Base-by-base conservation (phyloP, 1,139 yeast genomes). In the Protomyces inouyei region DNA sequence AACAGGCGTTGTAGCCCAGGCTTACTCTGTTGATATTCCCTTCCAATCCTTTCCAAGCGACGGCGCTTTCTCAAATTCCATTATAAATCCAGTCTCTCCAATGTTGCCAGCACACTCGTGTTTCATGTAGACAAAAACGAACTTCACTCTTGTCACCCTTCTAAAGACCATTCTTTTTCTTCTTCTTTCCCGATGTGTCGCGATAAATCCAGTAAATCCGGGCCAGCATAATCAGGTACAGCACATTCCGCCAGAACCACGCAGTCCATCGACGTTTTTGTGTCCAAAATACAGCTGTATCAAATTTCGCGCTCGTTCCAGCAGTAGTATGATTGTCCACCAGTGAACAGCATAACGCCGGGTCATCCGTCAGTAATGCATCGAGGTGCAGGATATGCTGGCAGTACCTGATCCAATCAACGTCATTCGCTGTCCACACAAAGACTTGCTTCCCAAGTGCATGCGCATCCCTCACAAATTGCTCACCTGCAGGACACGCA, bases 391-490 rank as follows among this genome's bases (percentile, higher is more conserved):
- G 71, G 52, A 75, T 75, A 54, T 76, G 78, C 16, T 78, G 76
- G 46, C 63, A 59, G 76, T 81, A 78, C 59, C 77, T 72, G 78
- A 81, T 77, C 52, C 76, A 76, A 28, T 72, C 70, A 10, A 73
- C 73, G 23, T 75, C 71, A 73, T 92, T 92, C 54, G 90, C 80
- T 0, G 98, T 92, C 98, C 98, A 92, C 23, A 88, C 77, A 75
- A 84, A 89, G 16, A 89, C 76, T 60, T 81, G 79, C 64, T 87
- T 74, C 64, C 81, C 77, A 55, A 82, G 78, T 3, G 76, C 66
- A 23, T 78, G 70, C 23, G 80, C 74, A 3, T 77, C 76, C 0
- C 73, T 67, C 61, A 79, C 70, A 18, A 78, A 68, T 1, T 71
- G 67, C 23, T 74, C 72, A 53, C 83, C 84, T 14, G 78, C 78